Evolutionary conservation across 768 basidiomycete genomes (phyloP), one percentile per base, ranked within the genome.

Genomic region (Kwoniella botswanensis): DNA sequence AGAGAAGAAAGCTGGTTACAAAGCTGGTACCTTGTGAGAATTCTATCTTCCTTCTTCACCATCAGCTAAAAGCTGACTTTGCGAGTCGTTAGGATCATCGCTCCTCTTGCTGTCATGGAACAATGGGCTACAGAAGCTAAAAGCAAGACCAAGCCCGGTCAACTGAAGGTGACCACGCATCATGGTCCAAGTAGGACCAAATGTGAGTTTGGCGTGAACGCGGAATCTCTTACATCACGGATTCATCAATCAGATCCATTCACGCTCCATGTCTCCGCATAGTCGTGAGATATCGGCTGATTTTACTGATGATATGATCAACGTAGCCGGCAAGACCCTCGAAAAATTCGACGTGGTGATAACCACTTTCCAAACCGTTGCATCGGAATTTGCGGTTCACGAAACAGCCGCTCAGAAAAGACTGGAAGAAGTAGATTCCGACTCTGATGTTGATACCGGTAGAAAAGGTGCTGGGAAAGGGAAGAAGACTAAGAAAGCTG

Each of bases 121-220:
- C 97, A 99, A 82, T 99, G 96, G 96, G 90, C 90, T 11, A 86
- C 88, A 9, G 96, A 99, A 82, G 89, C 94, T 57, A 82, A 87
- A 63, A 92, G 90, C 75, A 85, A 79, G 72, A 79, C 74, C 15
- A 89, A 91, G 85, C 89, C 89, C 0, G 86, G 86, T 3, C 86
- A 86, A 1, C 85, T 96, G 6, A 87, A 86, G 0, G 93, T 96
- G 3, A 83, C 90, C 15, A 89, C 92, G 63, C 94, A 98, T 81
- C 94, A 98, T 58, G 97, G 96, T 0, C 79, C 90, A 6, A 85
- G 78, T 41, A 88, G 96, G 26, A 88, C 92, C 1, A 89, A 88
- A 50, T 87, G 92, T 92, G 73, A 46, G 87, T 77, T 35, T 9
- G 35, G 35, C 35, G 0, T 35, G 35, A 35, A 35, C 35, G 35